Evolutionary conservation across 345 rosid species (phyloP), one percentile per base, ranked within the genome.

Genomic region (Clarkia xantiana): DNA sequence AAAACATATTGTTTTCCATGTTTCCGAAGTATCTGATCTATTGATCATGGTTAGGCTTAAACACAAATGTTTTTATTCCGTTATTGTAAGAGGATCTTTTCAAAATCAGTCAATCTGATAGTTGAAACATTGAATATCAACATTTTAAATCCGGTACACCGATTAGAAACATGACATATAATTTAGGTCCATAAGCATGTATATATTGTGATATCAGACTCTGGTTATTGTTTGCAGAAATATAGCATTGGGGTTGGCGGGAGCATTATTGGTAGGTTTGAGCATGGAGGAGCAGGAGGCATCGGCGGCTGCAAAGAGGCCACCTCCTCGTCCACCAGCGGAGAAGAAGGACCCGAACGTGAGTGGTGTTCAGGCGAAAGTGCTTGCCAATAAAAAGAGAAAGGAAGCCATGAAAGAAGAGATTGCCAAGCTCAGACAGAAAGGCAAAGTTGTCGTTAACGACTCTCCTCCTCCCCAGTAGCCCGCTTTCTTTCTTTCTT

Each of bases 331-430:
- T 1, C 84, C 78, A 0, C 51, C 82, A 0, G 40, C 0, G 56
- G 89, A 86, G 80, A 86, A 78, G 59, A 74, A 66, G 56, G 93
- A 81, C 65, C 97, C 86, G 0, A 79, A 53, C 55, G 58, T 81
- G 63, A 83, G 76, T n/a, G 94, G 94, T 9, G 69, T 83, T 40
- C 86, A 65, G 56, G 97, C 94, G 1, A 86, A 79, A 61, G 70
- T 90, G 20, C 54, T 83, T n/a, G 96, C 96, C 9, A 91, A 94
- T 68, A 86, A 75, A 76, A 73, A 60, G 62, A 66, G 78, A 71
- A 73, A 69, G 54, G 75, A 69, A 45, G 72, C 71, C 44, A 46
- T 73, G 74, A 73, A 73, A 61, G 62, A 69, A 46, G 16, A 39
- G 15, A 41, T 56, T 10, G 61, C 56, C n/a, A 83, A 71, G 62